Base-by-base conservation (phyloP, 768 basidiomycete species). In the Clitopilus hobsonii region DNA sequence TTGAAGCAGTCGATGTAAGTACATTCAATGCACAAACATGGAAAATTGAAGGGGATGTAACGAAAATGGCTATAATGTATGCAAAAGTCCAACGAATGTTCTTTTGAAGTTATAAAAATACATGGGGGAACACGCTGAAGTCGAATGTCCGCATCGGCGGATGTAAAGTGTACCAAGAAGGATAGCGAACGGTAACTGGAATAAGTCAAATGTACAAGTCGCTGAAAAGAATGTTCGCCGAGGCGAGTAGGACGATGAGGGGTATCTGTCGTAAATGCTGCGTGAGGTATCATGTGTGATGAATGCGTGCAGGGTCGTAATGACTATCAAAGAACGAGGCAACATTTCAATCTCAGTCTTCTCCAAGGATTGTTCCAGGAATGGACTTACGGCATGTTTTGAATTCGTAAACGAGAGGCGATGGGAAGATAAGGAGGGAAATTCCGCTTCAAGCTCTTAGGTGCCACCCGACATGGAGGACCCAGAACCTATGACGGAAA, bases 361-460 rank as follows among this genome's bases (percentile, higher is more conserved):
- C 4, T 50, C 25, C 22, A 36, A 41, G 11, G 56, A 41, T n/a
- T 16, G 38, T 30, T 38, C 36, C 22, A 4, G 52, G 20, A 20
- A 18, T 25, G 20, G 20, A 58, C 59, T 51, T 29, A 62, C 61
- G 56, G 58, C 61, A 62, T 64, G 48, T 58, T 57, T 38, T 58
- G 56, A 53, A 62, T 50, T 58, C 55, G 56, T 54, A 53, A 29
- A 41, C 38, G n/a, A n/a, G n/a, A n/a, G n/a, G n/a, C n/a, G n/a
- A n/a, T n/a, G n/a, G n/a, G n/a, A n/a, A n/a, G n/a, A n/a, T 36
- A 4, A n/a, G 2, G 32, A 3, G 32, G 32, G 8, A 51, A 30
- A 22, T 22, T 51, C 51, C 53, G 57, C 56, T 60, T 60, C 53
- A 57, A 45, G 53, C 26, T 18, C 27, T 26, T 30, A 5, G 47